Percentiles rank a stretch among this genome's conserved stretches.
Evolutionary conservation across 257 asterid genomes (phyloP).

Genomic region (Verbascum thapsus): DNA sequence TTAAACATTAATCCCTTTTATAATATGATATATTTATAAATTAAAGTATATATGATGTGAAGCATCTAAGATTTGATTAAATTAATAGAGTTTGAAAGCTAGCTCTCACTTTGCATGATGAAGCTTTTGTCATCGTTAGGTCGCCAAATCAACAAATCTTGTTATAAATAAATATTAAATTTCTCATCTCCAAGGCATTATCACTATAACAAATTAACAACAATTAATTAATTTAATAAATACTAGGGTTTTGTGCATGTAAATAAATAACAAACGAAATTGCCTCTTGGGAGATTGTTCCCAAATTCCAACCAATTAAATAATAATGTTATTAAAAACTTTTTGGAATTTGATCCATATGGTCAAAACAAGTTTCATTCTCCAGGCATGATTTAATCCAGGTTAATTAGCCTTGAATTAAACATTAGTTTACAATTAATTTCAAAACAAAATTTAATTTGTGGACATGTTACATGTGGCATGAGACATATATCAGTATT

Average conservation of each 20-base stretch:
- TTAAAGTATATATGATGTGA: no score
- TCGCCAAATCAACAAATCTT: slow-evolving; percentile 43
- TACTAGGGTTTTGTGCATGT: slow-evolving; percentile 38
- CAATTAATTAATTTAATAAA: slow-evolving; percentile 9
- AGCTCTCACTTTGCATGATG: slow-evolving; percentile 40
- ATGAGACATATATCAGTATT: slow-evolving; percentile 26
- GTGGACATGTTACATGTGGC: slow-evolving; percentile 58
- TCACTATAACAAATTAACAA: slow-evolving; percentile 27
- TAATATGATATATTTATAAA: background rate
- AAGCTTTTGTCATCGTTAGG: slow-evolving; percentile 54
- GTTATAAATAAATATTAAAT: background rate
- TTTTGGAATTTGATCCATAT: slow-evolving; percentile 57
- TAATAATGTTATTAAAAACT: slow-evolving; percentile 29
- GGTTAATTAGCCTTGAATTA: slow-evolving; percentile 43
- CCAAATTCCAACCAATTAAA: slow-evolving; percentile 42
- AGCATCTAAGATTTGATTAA: slow-evolving; percentile 26
- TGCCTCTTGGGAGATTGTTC: slow-evolving; percentile 29
- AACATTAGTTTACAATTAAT: slow-evolving; percentile 15
- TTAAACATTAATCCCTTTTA: no score
- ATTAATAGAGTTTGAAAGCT: slow-evolving; percentile 14
- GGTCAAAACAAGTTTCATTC: slow-evolving; percentile 47
- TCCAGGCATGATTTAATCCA: slow-evolving; percentile 60
- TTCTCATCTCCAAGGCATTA: slow-evolving; percentile 27
- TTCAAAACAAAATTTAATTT: background rate
- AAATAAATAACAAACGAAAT: slow-evolving; percentile 23